These are phyloP conservation scores for Kuraishia molischiana DNA, from an alignment of 805 yeast genomes.

Conservation along the genomic window DNA sequence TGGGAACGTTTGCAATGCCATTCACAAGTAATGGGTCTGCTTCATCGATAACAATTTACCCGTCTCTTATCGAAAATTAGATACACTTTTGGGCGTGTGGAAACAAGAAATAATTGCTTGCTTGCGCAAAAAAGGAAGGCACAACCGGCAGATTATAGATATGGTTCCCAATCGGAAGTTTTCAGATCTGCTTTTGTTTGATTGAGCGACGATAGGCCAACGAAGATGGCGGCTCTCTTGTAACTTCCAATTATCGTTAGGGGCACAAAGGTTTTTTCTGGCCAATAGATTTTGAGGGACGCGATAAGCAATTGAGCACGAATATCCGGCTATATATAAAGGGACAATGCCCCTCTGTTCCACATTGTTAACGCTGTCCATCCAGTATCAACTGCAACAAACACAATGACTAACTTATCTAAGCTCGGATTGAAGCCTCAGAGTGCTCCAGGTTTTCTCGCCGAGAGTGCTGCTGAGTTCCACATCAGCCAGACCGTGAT, in stretches of 20 bases:
- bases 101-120: not conserved
- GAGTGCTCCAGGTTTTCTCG: not conserved
- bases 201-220: not conserved
- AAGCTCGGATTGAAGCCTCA: not conserved
- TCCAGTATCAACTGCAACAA: not conserved
- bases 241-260: not conserved
- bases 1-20: too few species aligned
- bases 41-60: too few species aligned
- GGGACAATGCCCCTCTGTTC: not conserved
- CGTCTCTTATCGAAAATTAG: not conserved
- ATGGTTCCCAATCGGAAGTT: not conserved
- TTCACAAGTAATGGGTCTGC: too few species aligned
- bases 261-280: not conserved
- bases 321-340: not conserved
- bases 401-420: not conserved
- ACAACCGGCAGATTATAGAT: not conserved
- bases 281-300: not conserved
- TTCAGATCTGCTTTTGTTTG: not conserved
- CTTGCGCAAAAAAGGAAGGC: not conserved
- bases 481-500: slow-evolving; percentile 1
- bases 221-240: not conserved
- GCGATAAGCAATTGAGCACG: not conserved
- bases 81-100: not conserved
- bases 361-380: too few species aligned
- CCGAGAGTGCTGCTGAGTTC: not conserved